Evolutionary conservation across 2,329 filamentous ascomycete species (phyloP).

Genomic region (Emmonsiellopsis sp.): DNA sequence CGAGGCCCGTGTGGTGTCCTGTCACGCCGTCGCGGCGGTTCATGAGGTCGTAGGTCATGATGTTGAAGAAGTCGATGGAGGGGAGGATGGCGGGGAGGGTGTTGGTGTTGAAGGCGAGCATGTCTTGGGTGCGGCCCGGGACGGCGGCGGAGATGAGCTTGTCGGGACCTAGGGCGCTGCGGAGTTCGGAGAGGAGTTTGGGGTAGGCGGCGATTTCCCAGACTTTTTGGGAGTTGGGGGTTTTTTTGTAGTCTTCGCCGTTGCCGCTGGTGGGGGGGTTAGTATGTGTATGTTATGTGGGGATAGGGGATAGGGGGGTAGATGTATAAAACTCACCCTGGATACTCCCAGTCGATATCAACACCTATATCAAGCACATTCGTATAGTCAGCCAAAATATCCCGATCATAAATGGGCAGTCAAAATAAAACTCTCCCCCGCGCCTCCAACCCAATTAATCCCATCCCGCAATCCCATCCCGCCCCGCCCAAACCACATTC

Average conservation of each 20-base stretch:
- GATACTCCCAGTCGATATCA: conserved; percentile 55
- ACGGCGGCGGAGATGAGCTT: conserved; percentile 56
- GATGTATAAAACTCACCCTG: conserved; percentile 15
- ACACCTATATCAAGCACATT: conserved; percentile 17
- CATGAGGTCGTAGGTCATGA: conserved; percentile 67
- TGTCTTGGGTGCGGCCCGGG: conserved; percentile 52
- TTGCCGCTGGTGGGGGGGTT: conserved; percentile 37
- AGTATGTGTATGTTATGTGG: not conserved
- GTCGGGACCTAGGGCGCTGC: conserved; percentile 42
- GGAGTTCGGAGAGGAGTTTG: conserved; percentile 47
- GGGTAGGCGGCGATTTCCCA: conserved; percentile 52
- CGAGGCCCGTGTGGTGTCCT: conserved; percentile 55
- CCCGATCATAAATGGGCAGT: too few species aligned
- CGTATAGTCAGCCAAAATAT: not conserved
- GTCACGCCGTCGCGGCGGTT: conserved; percentile 58
- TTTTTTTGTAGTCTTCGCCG: conserved; percentile 53
- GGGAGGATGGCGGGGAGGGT: conserved; percentile 47
- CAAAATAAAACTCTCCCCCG: too few species aligned
- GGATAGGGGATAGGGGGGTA: not conserved
- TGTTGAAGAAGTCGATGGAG: conserved; percentile 27
- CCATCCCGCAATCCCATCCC: not conserved
- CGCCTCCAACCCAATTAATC: not conserved
- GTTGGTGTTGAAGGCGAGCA: conserved; percentile 50
- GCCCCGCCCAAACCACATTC: not conserved
- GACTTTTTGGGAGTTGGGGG: conserved; percentile 46